phyloP scores from a whole-genome alignment of 495 filamentous ascomycete species.

The Hypoxylon perforatum region DNA sequence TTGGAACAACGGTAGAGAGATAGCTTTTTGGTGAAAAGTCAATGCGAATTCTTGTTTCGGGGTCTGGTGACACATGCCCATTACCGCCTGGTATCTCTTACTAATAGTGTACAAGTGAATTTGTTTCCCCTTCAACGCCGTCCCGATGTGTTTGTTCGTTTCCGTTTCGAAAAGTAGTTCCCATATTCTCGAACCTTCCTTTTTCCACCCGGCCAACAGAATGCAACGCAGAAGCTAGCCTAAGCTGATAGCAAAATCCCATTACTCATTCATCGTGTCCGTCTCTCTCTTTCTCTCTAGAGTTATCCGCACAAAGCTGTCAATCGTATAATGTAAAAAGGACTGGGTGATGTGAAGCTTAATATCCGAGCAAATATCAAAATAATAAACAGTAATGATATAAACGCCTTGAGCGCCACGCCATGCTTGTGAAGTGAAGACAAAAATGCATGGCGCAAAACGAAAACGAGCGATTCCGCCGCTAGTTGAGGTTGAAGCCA shows the following conservation, averaged over 20 bases:
- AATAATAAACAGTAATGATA: slow-evolving; percentile 27
- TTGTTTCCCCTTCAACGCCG: slow-evolving; percentile 39
- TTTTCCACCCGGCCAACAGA: slow-evolving; percentile 19
- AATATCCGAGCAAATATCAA: slow-evolving; percentile 20
- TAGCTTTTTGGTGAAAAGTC: neutral
- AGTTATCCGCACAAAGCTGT: slow-evolving; percentile 14
- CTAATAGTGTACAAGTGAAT: slow-evolving; percentile 35
- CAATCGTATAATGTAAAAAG: slow-evolving; percentile 19
- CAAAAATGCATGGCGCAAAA: slow-evolving; percentile 41
- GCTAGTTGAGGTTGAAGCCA: slow-evolving; percentile 26
- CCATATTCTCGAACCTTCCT: slow-evolving; percentile 29
- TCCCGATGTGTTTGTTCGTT: slow-evolving; percentile 27
- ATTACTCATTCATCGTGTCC: slow-evolving; percentile 46
- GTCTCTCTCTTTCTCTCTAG: slow-evolving; percentile 46
- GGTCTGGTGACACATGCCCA: slow-evolving; percentile 35
- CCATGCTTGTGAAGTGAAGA: slow-evolving; percentile 44
- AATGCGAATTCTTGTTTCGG: slow-evolving; percentile 30
- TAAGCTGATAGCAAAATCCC: slow-evolving; percentile 27
- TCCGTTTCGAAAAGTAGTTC: slow-evolving; percentile 24
- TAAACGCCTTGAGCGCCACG: slow-evolving; percentile 43
- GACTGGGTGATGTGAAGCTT: slow-evolving; percentile 4
- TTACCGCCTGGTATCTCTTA: slow-evolving; percentile 39
- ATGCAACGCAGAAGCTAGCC: slow-evolving; percentile 36
- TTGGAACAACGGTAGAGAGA: neutral
- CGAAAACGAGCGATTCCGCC: slow-evolving; percentile 31